Base-by-base conservation (phyloP, 2,329 filamentous ascomycete genomes). In the Colletotrichum viniferum region DNA sequence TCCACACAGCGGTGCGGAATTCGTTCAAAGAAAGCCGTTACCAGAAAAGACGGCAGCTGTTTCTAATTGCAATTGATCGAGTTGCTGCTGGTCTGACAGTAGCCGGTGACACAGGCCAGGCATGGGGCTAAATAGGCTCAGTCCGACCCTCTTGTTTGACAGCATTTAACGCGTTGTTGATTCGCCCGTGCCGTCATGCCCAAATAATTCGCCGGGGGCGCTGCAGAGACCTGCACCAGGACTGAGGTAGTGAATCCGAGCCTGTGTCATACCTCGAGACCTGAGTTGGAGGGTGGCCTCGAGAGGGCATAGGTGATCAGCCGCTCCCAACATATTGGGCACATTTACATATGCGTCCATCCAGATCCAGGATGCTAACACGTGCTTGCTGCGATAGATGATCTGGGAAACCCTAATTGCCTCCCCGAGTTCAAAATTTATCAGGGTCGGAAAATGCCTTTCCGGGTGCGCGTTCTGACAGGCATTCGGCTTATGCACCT, bases 321-420 rank as follows among this genome's bases (percentile, higher is more conserved):
- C 63, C 73, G 73, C 73, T 36, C 21, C 10, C 73, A 52, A 14
- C 28, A 48, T 24, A 14, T 71, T 52, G 43, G 38, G 36, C 18
- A 30, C 6, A 12, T 26, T 63, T 24, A 48, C 43, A 21, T 28
- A 18, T 52, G 56, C 58, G 32, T 55, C 69, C 69, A 73, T 73
- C 63, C 48, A 68, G 58, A 68, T 72, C n/a, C 21, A 76, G 58
- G 69, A 38, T 61, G 32, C 58, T 43, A 28, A 73, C 69, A 76
- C 48, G 73, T 76, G 73, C 69, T 73, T 36, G 32, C 48, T 28
- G 26, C 32, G 28, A 21, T 28, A 21, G 32, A 43, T 75, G 28
- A 32, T 16, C 21, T 68, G 69, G 9, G 36, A 72, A 75, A 69
- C 73, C 69, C 73, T 65, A 76, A 76, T 43, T 36, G 18, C 18